Percentiles rank a stretch among this genome's conserved stretches.
phyloP scores from a whole-genome alignment of 2,329 filamentous ascomycete genomes.

The Alternaria viburni region DNA sequence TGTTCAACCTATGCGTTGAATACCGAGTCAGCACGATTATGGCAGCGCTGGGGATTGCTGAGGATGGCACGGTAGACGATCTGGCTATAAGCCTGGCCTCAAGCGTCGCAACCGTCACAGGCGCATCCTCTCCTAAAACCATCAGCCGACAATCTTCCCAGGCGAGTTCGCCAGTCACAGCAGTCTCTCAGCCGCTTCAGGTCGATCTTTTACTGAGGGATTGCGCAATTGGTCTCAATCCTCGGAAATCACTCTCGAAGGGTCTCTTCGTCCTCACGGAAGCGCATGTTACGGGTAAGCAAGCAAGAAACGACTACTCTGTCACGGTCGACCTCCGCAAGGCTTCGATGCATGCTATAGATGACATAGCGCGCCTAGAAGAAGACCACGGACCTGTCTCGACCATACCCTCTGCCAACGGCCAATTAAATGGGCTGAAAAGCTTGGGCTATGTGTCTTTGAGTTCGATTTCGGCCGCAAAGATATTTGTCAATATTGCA shows the following conservation, averaged over 20 bases:
- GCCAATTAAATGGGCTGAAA: slow-evolving; percentile 59
- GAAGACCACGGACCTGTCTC: slow-evolving; percentile 20
- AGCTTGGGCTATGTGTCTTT: slow-evolving; percentile 82
- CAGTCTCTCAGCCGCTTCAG: slow-evolving; percentile 54
- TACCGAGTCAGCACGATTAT: slow-evolving; percentile 86
- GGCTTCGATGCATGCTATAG: slow-evolving; percentile 81
- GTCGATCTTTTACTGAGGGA: slow-evolving; percentile 80
- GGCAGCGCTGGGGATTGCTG: slow-evolving; percentile 74
- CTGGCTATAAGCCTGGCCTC: slow-evolving; percentile 77
- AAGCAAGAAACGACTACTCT: slow-evolving; percentile 70
- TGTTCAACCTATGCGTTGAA: slow-evolving; percentile 84
- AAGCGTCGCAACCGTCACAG: slow-evolving; percentile 78
- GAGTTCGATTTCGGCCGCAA: slow-evolving; percentile 84
- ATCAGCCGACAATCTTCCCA: slow-evolving; percentile 41
- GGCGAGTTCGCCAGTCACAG: slow-evolving; percentile 26
- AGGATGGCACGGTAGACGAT: slow-evolving; percentile 68
- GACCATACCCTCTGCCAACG: slow-evolving; percentile 33
- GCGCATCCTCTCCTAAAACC: slow-evolving; percentile 61
- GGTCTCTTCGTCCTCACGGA: slow-evolving; percentile 80
- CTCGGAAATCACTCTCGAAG: slow-evolving; percentile 76
- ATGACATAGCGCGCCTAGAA: slow-evolving; percentile 66
- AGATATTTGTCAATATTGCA: slow-evolving; percentile 67
- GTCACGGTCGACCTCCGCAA: slow-evolving; percentile 75
- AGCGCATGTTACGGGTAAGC: slow-evolving; percentile 70
- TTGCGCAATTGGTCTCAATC: slow-evolving; percentile 84